A percentile compares a stretch with the other conserved stretches of the same genome.
These are phyloP conservation scores for Inga leiocalycina DNA, from an alignment of 306 rosid species.

Conservation along the genomic window DNA sequence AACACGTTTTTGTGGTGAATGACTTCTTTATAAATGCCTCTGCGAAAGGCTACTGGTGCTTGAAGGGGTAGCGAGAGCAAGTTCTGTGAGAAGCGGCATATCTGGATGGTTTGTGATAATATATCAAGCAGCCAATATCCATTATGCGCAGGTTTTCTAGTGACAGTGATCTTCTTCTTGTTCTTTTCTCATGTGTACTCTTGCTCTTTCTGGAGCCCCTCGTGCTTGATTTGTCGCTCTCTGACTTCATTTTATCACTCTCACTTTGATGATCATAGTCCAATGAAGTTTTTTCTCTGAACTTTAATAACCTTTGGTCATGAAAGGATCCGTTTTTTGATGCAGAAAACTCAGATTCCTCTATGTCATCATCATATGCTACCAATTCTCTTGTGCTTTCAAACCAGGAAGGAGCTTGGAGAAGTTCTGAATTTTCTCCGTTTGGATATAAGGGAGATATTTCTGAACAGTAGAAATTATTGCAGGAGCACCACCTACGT, in stretches of 20 bases:
- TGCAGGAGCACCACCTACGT: conserved; percentile 28
- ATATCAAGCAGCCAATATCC: conserved; percentile 49
- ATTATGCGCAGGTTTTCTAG: conserved; percentile 43
- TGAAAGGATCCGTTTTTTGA: conserved; percentile 39
- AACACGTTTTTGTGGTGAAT: neutral
- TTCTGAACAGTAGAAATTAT: conserved; percentile 34
- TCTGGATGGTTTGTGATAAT: conserved; percentile 38
- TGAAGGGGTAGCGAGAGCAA: conserved; percentile 10
- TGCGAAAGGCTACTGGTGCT: conserved; percentile 33
- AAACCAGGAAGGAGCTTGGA: conserved; percentile 17
- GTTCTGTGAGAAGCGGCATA: conserved; percentile 15
- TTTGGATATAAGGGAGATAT: conserved; percentile 35
- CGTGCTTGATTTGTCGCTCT: conserved; percentile 47
- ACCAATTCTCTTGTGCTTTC: conserved; percentile 28
- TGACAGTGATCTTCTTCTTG: conserved; percentile 48
- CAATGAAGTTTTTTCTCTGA: conserved; percentile 30
- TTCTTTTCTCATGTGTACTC: conserved; percentile 41
- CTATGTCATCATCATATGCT: conserved; percentile 49
- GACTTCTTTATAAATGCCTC: conserved; percentile 25
- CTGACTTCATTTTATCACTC: conserved; percentile 26
- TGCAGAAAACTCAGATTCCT: conserved; percentile 47
- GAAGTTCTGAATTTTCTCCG: conserved; percentile 13
- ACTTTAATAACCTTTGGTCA: conserved; percentile 61
- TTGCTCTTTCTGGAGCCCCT: conserved; percentile 41
- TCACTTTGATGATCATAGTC: conserved; percentile 25